Evolutionary conservation across 2,329 filamentous ascomycete genomes (phyloP), one percentile per base, ranked within the genome.

Genomic region (Colletotrichum chlorophyti): DNA sequence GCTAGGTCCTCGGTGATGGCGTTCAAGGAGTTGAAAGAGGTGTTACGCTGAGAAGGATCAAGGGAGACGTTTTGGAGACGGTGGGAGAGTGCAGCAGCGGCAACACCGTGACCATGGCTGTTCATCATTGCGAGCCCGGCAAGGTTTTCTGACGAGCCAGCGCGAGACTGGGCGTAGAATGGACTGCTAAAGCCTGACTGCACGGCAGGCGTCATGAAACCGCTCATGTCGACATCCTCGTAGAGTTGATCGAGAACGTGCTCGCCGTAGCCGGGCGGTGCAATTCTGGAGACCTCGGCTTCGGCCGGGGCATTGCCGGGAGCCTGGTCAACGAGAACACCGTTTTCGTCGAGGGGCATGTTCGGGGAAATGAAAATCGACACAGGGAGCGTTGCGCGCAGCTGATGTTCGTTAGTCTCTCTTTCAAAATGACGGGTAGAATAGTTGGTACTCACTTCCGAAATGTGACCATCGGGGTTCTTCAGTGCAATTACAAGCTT

Each of bases 341-440:
- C 95, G 60, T 94, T 85, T 49, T 96, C 92, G 67, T 95, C 91
- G 32, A 97, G 85, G 0, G 92, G 90, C 67, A 97, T 87, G 69
- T 95, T 95, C 1, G 95, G 94, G 5, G 95, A 99, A 65, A 98
- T 97, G 75, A 97, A 97, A 34, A 99, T 88, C 52, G 92, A 92
- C 14, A 98, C 85, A 2, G 95, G 93, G 27, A 98, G 85, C 37
- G 93, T 95, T 42, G 94, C 94, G 49, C 94, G 89, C 49, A 97
- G 85, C 87, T 91, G 64, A 26, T 10, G 27, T 15, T 40, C 32
- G 52, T 68, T 40, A 66, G 60, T 31, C 7, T 26, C 27, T 45
- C 15, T 40, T 23, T 3, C 6, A 31, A 7, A 6, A 6, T 14
- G 11, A 29, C n/a, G 12, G 12, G 8, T 10, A 23, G 8, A 5